Evolutionary conservation across 2,329 filamentous ascomycete genomes (phyloP).

Genomic region (Fusarium sp.): DNA sequence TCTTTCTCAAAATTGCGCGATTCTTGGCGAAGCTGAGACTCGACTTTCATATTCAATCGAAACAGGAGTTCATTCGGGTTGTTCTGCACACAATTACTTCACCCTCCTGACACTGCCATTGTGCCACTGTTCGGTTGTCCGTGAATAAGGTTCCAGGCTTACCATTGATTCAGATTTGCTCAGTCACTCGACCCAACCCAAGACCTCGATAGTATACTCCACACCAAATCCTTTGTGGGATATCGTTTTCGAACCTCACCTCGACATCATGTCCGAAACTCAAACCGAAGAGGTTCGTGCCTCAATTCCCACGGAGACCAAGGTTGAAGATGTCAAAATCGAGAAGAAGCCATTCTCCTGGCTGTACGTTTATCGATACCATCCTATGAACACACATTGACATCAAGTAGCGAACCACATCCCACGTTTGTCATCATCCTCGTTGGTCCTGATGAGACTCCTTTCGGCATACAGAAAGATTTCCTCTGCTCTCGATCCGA

Average conservation of each 20-base stretch:
- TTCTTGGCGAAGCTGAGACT: too few species aligned
- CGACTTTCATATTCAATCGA: background rate
- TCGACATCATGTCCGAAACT: conserved; percentile 26
- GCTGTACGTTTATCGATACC: conserved; percentile 43
- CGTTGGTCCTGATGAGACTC: conserved; percentile 59
- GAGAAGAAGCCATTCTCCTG: conserved; percentile 47
- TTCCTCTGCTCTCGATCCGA: conserved; percentile 62
- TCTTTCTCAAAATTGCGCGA: background rate
- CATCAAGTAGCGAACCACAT: conserved; percentile 58
- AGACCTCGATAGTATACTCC: background rate
- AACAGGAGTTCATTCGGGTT: background rate
- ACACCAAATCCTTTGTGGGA: background rate
- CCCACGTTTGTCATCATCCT: conserved; percentile 63
- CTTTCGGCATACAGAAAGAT: conserved; percentile 67
- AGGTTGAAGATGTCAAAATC: conserved; percentile 8
- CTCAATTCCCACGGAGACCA: conserved; percentile 6
- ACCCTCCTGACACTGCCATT: background rate
- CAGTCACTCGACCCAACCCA: background rate
- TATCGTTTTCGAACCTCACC: background rate
- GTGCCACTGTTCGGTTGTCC: background rate
- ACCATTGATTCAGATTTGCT: conserved; percentile 1
- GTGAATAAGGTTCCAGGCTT: conserved; percentile 23
- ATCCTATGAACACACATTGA: conserved; percentile 6
- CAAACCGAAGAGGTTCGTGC: conserved; percentile 15
- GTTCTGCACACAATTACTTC: background rate